Percentiles rank a stretch among this genome's conserved stretches.
Conservation (phyloP, 2,329 filamentous ascomycete genomes). For the Ilyonectria robusta region DNA sequence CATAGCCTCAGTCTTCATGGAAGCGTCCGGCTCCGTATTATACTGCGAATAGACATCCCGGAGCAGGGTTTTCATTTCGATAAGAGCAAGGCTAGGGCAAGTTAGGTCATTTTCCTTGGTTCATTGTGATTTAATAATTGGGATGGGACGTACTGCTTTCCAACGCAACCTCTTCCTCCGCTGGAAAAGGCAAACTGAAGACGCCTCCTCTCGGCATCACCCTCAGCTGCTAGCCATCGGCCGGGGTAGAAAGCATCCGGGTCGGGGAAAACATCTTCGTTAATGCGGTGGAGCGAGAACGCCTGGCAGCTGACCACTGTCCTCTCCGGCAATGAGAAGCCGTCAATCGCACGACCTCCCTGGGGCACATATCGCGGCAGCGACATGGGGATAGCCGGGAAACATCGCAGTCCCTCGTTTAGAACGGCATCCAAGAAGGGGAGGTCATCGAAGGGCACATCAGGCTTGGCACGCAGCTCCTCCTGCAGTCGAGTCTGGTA, state of each 20-base stretch:
- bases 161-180: slow-evolving; percentile 76
- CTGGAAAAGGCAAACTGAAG: slow-evolving; percentile 77
- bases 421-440: slow-evolving; percentile 75
- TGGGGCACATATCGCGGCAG: slow-evolving; percentile 72
- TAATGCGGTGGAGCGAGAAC: slow-evolving; percentile 71
- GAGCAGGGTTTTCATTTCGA: slow-evolving; percentile 78
- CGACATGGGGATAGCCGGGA: slow-evolving; percentile 77
- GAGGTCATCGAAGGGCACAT: slow-evolving; percentile 62
- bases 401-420: slow-evolving; percentile 73
- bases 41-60: slow-evolving; percentile 73
- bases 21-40: slow-evolving; percentile 66
- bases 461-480: slow-evolving; percentile 63
- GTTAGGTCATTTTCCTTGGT: slow-evolving; percentile 28
- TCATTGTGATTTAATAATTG: slow-evolving; percentile 29
- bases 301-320: slow-evolving; percentile 74
- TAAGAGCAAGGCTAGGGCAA: slow-evolving; percentile 65
- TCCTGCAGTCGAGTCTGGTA: slow-evolving; percentile 67
- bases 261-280: slow-evolving; percentile 79
- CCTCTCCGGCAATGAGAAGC: slow-evolving; percentile 65
- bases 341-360: slow-evolving; percentile 69
- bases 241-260: slow-evolving; percentile 85
- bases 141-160: slow-evolving; percentile 71
- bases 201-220: slow-evolving; percentile 78
- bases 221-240: slow-evolving; percentile 83
- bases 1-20: slow-evolving; percentile 71